These are phyloP conservation scores for Zychaea mexicana DNA, from an alignment of 371 early-diverging fungal species.

Conservation along the genomic window DNA sequence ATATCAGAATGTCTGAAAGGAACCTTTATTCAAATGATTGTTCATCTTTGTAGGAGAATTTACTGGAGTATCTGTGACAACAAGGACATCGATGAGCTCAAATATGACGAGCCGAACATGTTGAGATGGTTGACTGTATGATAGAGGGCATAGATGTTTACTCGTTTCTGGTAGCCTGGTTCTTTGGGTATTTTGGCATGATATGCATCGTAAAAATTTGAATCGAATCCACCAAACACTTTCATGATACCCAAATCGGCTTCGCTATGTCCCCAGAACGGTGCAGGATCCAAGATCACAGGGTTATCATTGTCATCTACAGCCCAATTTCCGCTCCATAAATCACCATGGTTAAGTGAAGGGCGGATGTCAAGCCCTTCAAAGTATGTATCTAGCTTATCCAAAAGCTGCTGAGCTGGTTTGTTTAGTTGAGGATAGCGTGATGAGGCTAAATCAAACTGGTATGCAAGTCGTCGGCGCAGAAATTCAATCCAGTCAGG, in stretches of 20 bases:
- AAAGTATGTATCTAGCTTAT: constrained; percentile 9
- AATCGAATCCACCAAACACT: constrained; percentile 13
- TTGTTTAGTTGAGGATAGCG: background rate
- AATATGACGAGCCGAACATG: constrained; percentile 20
- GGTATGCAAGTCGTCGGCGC: constrained; percentile 12
- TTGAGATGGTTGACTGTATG: constrained; percentile 20
- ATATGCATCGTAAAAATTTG: constrained; percentile 14
- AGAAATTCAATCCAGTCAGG: constrained; percentile 12
- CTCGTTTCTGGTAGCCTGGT: constrained; percentile 14
- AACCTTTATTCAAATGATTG: too few species aligned
- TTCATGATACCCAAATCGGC: constrained; percentile 17
- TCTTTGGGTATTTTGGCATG: constrained; percentile 17
- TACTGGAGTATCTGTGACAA: background rate
- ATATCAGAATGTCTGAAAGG: too few species aligned
- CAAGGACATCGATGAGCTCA: constrained; percentile 8
- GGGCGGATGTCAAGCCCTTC: constrained; percentile 12
- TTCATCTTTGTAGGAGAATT: background rate
- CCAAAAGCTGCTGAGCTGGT: constrained; percentile 6
- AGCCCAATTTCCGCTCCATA: constrained; percentile 20
- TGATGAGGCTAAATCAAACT: constrained; percentile 14
- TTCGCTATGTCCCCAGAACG: constrained; percentile 16
- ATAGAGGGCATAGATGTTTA: constrained; percentile 13
- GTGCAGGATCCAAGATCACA: constrained; percentile 16
- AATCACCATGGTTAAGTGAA: constrained; percentile 15
- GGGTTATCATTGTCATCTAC: constrained; percentile 14